A percentile compares a stretch with the other conserved stretches of the same genome.
These are phyloP conservation scores for Blastobotrys buckinghamii DNA, from an alignment of 1,139 yeast species.

Conservation along the genomic window DNA sequence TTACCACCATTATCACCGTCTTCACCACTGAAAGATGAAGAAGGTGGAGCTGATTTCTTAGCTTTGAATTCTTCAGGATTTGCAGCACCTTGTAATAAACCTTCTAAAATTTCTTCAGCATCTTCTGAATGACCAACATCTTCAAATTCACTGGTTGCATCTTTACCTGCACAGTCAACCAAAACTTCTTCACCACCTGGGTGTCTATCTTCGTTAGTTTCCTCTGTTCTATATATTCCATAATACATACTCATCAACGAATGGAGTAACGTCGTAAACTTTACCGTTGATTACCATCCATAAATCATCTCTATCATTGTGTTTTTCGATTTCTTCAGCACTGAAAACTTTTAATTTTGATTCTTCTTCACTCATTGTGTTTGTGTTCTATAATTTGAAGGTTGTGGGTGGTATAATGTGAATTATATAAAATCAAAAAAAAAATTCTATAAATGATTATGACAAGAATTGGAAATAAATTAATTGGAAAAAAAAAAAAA, in stretches of 20 bases:
- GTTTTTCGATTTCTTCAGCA: slow-evolving; percentile 70
- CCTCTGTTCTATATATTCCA: no score
- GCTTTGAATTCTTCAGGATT: slow-evolving; percentile 30
- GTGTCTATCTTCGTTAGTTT: no score
- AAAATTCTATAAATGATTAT: neutral
- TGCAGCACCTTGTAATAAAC: slow-evolving; percentile 64
- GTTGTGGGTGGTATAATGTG: neutral
- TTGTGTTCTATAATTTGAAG: no score
- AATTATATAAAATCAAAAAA: neutral
- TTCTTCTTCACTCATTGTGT: slow-evolving; percentile 7
- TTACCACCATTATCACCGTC: slow-evolving; percentile 18
- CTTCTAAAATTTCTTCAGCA: slow-evolving; percentile 70
- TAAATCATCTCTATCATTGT: slow-evolving; percentile 70
- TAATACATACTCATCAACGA: slow-evolving; percentile 92
- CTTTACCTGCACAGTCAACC: slow-evolving; percentile 81
- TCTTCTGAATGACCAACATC: slow-evolving; percentile 98
- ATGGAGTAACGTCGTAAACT: slow-evolving; percentile 79
- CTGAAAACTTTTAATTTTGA: slow-evolving; percentile 38
- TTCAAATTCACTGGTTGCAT: slow-evolving; percentile 90
- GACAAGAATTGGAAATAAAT: no score
- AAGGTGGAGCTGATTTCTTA: slow-evolving; percentile 7
- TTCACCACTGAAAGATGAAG: slow-evolving; percentile 16
- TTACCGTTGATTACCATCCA: slow-evolving; percentile 90
- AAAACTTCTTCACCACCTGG: slow-evolving; percentile 97
- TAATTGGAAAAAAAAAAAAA: slow-evolving; percentile 1